phyloP scores from a whole-genome alignment of 768 basidiomycete species.

The Rubroboletus pulcherrimus region DNA sequence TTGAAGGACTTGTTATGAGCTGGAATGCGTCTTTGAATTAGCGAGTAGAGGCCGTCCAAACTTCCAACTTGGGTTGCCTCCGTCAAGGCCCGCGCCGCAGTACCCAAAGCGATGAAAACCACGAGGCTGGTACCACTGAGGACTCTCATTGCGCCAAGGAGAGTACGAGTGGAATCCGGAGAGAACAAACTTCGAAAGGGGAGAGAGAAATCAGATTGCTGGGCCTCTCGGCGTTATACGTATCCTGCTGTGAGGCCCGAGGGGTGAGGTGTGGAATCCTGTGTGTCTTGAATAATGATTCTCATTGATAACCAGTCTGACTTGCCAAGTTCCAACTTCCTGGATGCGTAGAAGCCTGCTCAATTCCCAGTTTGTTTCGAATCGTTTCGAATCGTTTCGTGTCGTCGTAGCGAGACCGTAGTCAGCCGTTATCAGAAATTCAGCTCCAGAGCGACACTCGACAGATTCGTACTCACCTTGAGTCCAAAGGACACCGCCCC shows the following conservation, averaged over 20 bases:
- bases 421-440: no score
- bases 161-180: not conserved
- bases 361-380: no score
- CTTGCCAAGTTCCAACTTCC: no score
- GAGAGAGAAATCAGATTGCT: not conserved
- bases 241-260: not conserved
- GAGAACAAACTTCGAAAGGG: not conserved
- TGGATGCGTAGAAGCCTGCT: no score
- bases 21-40: slow-evolving; percentile 36
- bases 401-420: no score
- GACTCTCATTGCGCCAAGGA: not conserved
- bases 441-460: no score
- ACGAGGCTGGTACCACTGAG: not conserved
- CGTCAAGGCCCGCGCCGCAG: not conserved
- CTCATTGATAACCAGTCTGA: not conserved
- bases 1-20: slow-evolving; percentile 30
- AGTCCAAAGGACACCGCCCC: no score
- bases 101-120: not conserved
- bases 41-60: slow-evolving; percentile 32
- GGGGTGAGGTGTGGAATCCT: not conserved
- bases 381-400: no score
- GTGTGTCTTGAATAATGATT: not conserved
- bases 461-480: no score
- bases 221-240: not conserved
- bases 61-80: not conserved